These are phyloP conservation scores for Globisporangium barbulae DNA, from an alignment of 352 stramenopile species.

Conservation along the genomic window DNA sequence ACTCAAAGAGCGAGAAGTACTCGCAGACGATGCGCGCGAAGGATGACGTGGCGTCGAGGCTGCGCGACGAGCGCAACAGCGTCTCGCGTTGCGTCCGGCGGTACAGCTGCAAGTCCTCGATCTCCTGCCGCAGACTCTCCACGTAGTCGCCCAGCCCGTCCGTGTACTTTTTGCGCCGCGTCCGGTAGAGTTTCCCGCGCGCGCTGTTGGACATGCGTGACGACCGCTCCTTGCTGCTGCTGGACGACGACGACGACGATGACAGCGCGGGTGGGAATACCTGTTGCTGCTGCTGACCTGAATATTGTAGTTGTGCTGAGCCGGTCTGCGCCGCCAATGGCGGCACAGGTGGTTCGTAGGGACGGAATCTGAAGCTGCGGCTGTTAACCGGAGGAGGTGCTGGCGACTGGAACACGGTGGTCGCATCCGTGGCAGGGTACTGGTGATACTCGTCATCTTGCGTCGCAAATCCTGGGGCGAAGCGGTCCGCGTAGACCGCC, in stretches of 20 bases:
- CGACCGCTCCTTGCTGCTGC: slow-evolving; percentile 17
- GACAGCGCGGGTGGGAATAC: background rate
- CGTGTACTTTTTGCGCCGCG: slow-evolving; percentile 45
- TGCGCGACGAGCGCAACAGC: slow-evolving; percentile 16
- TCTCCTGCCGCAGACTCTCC: slow-evolving; percentile 39
- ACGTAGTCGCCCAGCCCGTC: slow-evolving; percentile 40
- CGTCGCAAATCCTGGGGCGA: background rate
- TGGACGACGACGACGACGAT: background rate
- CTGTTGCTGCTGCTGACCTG: background rate
- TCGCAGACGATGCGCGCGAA: slow-evolving; percentile 46
- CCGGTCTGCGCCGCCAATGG: too few relatives aligned
- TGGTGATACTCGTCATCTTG: background rate
- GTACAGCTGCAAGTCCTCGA: slow-evolving; percentile 36
- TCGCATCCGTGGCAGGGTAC: background rate
- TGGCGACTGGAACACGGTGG: background rate
- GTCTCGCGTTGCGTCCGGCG: slow-evolving; percentile 20
- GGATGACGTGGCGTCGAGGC: slow-evolving; percentile 15
- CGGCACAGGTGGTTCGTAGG: too few relatives aligned
- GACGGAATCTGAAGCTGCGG: background rate
- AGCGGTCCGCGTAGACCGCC: background rate
- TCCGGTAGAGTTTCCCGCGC: slow-evolving; percentile 60
- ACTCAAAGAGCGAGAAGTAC: slow-evolving; percentile 65
- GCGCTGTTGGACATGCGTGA: slow-evolving; percentile 57
- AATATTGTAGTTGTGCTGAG: background rate
- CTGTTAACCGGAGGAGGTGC: background rate